Base-by-base conservation (phyloP, 2,329 filamentous ascomycete species). In the Domatiomyces globalis region DNA sequence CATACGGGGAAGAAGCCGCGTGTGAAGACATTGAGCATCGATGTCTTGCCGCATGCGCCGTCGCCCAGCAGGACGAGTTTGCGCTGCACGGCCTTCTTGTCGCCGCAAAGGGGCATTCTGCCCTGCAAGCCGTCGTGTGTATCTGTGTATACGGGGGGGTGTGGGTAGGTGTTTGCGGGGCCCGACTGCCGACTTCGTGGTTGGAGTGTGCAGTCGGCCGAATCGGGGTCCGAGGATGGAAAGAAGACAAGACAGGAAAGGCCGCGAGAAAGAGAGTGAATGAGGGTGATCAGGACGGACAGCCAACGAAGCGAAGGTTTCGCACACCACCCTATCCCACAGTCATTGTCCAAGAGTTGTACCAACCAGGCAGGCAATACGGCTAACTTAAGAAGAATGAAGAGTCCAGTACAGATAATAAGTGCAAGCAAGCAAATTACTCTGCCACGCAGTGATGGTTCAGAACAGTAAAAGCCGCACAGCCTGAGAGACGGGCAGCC, bases 11-110 rank as follows among this genome's bases (percentile, higher is more conserved):
- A 98, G 70, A 95, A 95, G 58, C 87, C 90, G 62, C 43, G 57
- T 2, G 92, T 98, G 72, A 98, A 98, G 68, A 98, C 92, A 68
- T 98, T 98, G 63, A 98, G 73, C 64, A 96, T 72, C 58, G 89
- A 95, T 51, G 92, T 98, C 77, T 98, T 98, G 66, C 59, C 57
- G 29, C 59, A 61, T 51, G 53, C 58, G 44, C 57, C 58, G 56
- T 78, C 79, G 66, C 72, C 94, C 85, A 95, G 77, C 63, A 95
- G 78, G 65, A 95, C 88, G 72, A 95, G 85, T 82, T 95, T 95
- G 73, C 88, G 86, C 79, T 94, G 86, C 63, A 90, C 87, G 51
- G 86, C 88, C 74, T 94, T 87, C 57, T 79, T 82, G 60, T 83
- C 81, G 63, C 83, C 82, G 67, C 84, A 85, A 56, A 81, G 70